Conservation (phyloP, 163 green algal genomes). For the Smithsoniella earleae region DNA sequence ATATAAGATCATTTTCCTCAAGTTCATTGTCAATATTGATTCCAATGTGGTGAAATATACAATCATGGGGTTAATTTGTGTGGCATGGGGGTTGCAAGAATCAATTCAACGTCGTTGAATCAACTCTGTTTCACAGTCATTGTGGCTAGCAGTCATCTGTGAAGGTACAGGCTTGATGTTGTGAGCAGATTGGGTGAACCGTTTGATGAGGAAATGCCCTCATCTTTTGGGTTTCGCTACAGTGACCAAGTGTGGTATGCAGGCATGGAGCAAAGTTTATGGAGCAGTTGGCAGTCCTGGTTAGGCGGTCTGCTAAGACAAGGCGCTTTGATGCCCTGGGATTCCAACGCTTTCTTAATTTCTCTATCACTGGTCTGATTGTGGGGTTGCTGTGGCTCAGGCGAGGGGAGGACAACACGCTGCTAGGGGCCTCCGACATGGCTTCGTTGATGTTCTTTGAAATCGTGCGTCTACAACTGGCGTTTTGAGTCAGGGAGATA, state of each 20-base stretch:
- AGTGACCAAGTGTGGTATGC: background rate
- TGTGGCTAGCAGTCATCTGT: background rate
- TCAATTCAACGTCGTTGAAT: no score
- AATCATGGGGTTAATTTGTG: no score
- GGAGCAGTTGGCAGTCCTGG: slow-evolving; percentile 34
- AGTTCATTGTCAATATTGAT: no score
- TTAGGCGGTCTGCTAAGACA: slow-evolving; percentile 47
- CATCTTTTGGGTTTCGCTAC: no score
- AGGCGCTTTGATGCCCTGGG: slow-evolving; percentile 65
- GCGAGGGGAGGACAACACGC: slow-evolving; percentile 36
- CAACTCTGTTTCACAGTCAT: no score
- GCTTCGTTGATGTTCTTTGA: slow-evolving; percentile 81
- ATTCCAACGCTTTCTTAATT: slow-evolving; percentile 56
- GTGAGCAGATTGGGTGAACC: background rate
- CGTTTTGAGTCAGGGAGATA: background rate
- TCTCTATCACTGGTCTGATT: slow-evolving; percentile 61
- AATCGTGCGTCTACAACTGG: slow-evolving; percentile 61
- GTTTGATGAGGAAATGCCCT: background rate
- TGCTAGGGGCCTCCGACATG: slow-evolving; percentile 46
- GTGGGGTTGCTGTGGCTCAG: slow-evolving; percentile 67
- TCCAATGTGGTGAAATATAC: no score
- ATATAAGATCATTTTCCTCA: no score
- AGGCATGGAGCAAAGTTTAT: slow-evolving; percentile 30
- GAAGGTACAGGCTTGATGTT: background rate
- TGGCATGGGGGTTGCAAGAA: no score